These are phyloP conservation scores for Pseudogymnoascus pannorum DNA, from an alignment of 2,329 filamentous ascomycete genomes.

Conservation along the genomic window DNA sequence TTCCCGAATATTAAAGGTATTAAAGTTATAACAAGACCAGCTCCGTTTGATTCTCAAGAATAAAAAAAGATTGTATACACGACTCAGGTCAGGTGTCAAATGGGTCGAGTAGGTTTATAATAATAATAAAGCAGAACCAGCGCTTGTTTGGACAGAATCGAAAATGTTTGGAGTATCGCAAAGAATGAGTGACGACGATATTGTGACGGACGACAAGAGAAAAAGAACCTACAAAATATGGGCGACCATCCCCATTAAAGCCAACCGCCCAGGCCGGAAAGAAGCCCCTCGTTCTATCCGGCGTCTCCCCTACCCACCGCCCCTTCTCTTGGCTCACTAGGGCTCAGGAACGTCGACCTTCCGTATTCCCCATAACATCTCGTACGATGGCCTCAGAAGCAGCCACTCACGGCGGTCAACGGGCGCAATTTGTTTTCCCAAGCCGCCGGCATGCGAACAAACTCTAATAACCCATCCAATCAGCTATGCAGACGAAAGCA, in stretches of 20 bases:
- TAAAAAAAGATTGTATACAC: conserved; percentile 5
- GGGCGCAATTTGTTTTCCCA: conserved; percentile 3
- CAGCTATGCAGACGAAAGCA: neutral
- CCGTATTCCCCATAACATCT: neutral
- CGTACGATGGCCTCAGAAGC: neutral
- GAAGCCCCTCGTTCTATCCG: neutral
- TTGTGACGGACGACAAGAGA: conserved; percentile 11
- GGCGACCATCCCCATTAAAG: neutral
- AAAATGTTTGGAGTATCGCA: conserved; percentile 10
- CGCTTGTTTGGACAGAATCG: conserved; percentile 7
- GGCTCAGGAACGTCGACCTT: neutral
- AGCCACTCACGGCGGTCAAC: neutral
- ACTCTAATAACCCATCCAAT: neutral
- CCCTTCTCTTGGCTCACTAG: neutral
- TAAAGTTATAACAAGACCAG: conserved; percentile 2
- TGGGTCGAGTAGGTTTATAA: neutral
- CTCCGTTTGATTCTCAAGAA: neutral
- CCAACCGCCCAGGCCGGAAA: neutral
- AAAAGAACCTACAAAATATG: conserved; percentile 17
- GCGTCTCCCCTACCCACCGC: neutral
- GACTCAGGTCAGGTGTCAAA: conserved; percentile 1
- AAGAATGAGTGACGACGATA: conserved; percentile 13
- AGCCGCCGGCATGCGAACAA: neutral
- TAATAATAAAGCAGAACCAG: conserved; percentile 7
- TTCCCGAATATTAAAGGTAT: conserved; percentile 7